Conservation (phyloP, 1,139 yeast genomes). For the Yamadazyma membranifaciens region DNA sequence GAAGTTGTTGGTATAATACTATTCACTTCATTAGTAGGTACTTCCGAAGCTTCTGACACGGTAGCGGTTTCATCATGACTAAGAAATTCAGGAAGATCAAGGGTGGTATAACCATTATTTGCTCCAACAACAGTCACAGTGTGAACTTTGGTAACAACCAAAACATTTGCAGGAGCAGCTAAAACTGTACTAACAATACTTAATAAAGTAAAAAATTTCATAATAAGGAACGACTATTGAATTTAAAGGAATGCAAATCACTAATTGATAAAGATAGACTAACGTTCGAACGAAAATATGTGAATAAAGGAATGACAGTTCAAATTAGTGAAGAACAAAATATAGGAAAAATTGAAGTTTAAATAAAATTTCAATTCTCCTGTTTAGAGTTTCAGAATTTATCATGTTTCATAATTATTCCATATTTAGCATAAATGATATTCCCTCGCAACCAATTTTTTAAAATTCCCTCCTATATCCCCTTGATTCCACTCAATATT, state of each 20-base stretch:
- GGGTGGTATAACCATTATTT: conserved; percentile 14
- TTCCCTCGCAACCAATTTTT: not conserved
- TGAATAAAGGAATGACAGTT: not conserved
- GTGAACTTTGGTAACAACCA: conserved; percentile 14
- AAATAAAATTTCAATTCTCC: too few relatives aligned
- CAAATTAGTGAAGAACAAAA: not conserved
- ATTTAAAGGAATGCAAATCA: not conserved
- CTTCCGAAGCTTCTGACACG: conserved; percentile 8
- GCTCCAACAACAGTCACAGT: conserved; percentile 15
- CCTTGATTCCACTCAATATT: not conserved
- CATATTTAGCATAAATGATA: not conserved
- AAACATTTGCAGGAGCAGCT: conserved; percentile 18
- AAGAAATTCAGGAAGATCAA: conserved; percentile 11
- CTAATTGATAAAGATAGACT: not conserved
- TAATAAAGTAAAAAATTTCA: conserved; percentile 12
- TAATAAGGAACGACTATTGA: conserved; percentile 4
- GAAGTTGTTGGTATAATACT: conserved; percentile 11
- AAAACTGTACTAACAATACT: conserved; percentile 9
- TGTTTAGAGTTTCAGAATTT: not conserved
- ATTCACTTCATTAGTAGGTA: conserved; percentile 10
- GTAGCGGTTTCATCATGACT: conserved; percentile 13
- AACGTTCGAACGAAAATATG: not conserved
- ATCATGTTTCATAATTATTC: not conserved
- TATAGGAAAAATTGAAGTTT: not conserved
- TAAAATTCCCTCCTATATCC: not conserved